phyloP scores from a whole-genome alignment of 768 basidiomycete genomes.

The Termitomyces sp. region DNA sequence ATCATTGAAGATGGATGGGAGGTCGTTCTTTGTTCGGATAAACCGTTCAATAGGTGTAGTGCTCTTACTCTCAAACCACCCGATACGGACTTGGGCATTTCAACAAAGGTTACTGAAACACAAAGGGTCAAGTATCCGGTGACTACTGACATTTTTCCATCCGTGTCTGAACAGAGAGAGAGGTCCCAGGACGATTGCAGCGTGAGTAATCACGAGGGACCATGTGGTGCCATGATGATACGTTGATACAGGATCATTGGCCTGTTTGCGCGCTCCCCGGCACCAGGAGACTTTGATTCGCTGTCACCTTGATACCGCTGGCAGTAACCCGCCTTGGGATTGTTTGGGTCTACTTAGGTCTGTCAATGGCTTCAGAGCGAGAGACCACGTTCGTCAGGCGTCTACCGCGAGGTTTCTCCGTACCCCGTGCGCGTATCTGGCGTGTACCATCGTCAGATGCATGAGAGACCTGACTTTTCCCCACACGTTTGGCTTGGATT shows the following conservation, averaged over 20 bases:
- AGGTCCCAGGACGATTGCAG: slow-evolving; percentile 2
- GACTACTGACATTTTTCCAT: background rate
- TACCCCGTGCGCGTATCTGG: background rate
- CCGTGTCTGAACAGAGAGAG: background rate
- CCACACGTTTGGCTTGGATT: background rate
- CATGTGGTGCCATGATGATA: slow-evolving; percentile 4
- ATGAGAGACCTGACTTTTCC: background rate
- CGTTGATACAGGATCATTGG: slow-evolving; percentile 14
- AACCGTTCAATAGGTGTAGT: too few species aligned
- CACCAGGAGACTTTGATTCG: slow-evolving; percentile 13
- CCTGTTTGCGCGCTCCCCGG: slow-evolving; percentile 11
- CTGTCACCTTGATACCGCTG: slow-evolving; percentile 8
- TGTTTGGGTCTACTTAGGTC: background rate
- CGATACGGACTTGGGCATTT: too few species aligned
- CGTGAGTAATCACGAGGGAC: background rate
- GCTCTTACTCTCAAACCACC: too few species aligned
- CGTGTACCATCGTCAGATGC: background rate
- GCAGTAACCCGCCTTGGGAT: slow-evolving; percentile 5
- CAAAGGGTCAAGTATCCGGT: too few species aligned
- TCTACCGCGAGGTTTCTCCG: slow-evolving; percentile 13
- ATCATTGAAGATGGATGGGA: background rate
- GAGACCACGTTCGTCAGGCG: background rate
- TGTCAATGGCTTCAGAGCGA: background rate
- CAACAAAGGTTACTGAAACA: too few species aligned
- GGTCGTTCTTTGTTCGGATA: background rate